Base-by-base conservation (phyloP, 1,139 yeast species). In the Diutina neorugosa region DNA sequence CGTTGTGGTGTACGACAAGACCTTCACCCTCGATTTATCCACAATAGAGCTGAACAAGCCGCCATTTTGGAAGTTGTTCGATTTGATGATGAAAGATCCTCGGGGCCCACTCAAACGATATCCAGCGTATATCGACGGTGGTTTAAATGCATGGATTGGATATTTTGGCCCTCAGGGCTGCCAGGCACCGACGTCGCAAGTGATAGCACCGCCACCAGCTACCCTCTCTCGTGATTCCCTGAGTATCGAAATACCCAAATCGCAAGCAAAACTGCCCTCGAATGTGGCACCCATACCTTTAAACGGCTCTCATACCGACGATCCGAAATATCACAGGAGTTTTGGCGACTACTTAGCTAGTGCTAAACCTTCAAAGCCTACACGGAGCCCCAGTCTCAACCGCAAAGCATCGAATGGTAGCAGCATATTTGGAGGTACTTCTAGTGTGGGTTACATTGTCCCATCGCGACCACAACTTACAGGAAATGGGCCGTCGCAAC, bases 1-100 rank as follows among this genome's bases (percentile, higher is more conserved):
- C 50, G 70, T 90, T 2, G 82, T 88, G 3, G 63, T 83, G 12
- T 88, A 86, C 63, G 34, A 31, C 19, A 5, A 14, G 6, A 8
- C 34, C 11, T 2, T 54, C 58, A 20, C 18, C 16, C 27, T 31
- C n/a, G 51, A 34, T 12, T 12, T 27, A 2, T 8, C 21, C n/a
- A 23, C 5, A n/a, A 18, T 25, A 4, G 50, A 46, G 8, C 3
- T 16, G 6, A n/a, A n/a, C 6, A 18, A 34, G 14, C 50, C 50
- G 1, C 50, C 50, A 11, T 46, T 46, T 16, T 46, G 50, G 50
- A 14, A n/a, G 23, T 46, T 46, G 31, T 46, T 46, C 16, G 23
- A 27, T 27, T 27, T 46, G 3, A 3, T 46, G 11, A 18, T 25
- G 37, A n/a, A 5, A 3, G 21, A 16, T 4, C 23, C 20, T 12